Conservation (phyloP, 805 yeast genomes). For the Candida multigemmis region DNA sequence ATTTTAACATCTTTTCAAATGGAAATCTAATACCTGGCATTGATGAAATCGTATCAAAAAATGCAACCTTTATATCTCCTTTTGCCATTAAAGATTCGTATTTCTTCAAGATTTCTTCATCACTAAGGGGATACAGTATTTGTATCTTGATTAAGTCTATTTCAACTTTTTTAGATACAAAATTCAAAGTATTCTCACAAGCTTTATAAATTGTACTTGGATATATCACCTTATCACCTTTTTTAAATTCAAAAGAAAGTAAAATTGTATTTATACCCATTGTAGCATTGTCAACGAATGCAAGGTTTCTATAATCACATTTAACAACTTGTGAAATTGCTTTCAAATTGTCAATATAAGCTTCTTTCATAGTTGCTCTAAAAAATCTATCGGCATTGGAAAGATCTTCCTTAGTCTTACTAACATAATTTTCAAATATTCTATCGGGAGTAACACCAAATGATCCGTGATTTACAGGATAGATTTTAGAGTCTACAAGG, state of each 20-base stretch:
- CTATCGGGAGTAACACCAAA: slow-evolving; percentile 48
- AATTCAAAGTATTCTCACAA: slow-evolving; percentile 42
- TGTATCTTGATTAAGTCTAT: slow-evolving; percentile 24
- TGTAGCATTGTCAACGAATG: slow-evolving; percentile 52
- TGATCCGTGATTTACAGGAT: slow-evolving; percentile 57
- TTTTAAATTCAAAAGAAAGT: slow-evolving; percentile 41
- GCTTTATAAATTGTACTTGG: slow-evolving; percentile 46
- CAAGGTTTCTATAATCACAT: slow-evolving; percentile 39
- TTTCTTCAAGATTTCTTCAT: slow-evolving; percentile 18
- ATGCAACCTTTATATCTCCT: slow-evolving; percentile 26
- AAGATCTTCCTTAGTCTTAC: slow-evolving; percentile 12
- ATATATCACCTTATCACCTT: slow-evolving; percentile 43
- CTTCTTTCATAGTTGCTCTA: slow-evolving; percentile 12
- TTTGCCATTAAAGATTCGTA: slow-evolving; percentile 9
- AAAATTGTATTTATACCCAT: slow-evolving; percentile 49
- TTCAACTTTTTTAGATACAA: slow-evolving; percentile 21
- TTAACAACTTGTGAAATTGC: slow-evolving; percentile 32
- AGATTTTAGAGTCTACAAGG: slow-evolving; percentile 25
- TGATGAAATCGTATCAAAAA: slow-evolving; percentile 53
- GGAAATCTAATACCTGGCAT: slow-evolving; percentile 60
- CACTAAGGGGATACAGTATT: slow-evolving; percentile 35
- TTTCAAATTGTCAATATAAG: slow-evolving; percentile 25
- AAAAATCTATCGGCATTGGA: slow-evolving; percentile 41
- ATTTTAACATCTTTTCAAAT: slow-evolving; percentile 33
- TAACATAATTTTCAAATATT: slow-evolving; percentile 30